Evolutionary conservation across 2,329 filamentous ascomycete genomes (phyloP).

Genomic region (Fusarium pseudograminearum): DNA sequence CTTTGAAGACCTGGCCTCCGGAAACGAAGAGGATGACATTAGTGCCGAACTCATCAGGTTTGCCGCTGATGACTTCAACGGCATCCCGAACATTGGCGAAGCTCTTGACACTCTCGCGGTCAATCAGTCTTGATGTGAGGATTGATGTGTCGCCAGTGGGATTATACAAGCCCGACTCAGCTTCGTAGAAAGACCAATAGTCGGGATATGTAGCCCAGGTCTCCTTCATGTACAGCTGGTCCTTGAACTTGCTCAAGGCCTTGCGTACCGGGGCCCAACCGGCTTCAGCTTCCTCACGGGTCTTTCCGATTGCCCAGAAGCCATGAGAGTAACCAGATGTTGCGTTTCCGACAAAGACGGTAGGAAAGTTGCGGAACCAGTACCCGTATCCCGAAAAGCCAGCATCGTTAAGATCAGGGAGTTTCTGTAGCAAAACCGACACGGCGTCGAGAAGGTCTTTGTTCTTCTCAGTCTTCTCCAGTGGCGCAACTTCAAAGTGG

Average conservation of each 20-base stretch:
- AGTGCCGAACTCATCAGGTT: slow-evolving; percentile 10
- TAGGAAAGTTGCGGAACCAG: slow-evolving; percentile 32
- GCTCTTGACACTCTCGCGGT: not conserved
- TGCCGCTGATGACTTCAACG: slow-evolving; percentile 31
- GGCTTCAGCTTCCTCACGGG: slow-evolving; percentile 9
- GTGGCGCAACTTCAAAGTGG: slow-evolving; percentile 10
- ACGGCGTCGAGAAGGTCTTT: slow-evolving; percentile 21
- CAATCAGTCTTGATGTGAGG: slow-evolving; percentile 19
- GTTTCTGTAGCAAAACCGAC: not conserved
- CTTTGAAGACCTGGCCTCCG: slow-evolving; percentile 31
- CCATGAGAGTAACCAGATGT: slow-evolving; percentile 31
- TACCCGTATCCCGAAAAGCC: slow-evolving; percentile 32
- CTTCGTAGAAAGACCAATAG: slow-evolving; percentile 32
- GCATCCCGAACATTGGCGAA: slow-evolving; percentile 8
- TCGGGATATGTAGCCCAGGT: slow-evolving; percentile 28
- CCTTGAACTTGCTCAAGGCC: slow-evolving; percentile 14
- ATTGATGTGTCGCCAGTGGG: slow-evolving; percentile 19
- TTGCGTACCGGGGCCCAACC: slow-evolving; percentile 19
- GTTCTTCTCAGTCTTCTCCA: slow-evolving; percentile 28
- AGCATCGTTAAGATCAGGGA: slow-evolving; percentile 36
- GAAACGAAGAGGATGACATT: slow-evolving; percentile 29
- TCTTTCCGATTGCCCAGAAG: slow-evolving; percentile 18
- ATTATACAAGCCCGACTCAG: slow-evolving; percentile 23
- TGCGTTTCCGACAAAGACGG: slow-evolving; percentile 22
- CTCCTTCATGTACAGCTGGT: slow-evolving; percentile 30